phyloP scores from a whole-genome alignment of 352 stramenopile species.

The Phytophthora chlamydospora region DNA sequence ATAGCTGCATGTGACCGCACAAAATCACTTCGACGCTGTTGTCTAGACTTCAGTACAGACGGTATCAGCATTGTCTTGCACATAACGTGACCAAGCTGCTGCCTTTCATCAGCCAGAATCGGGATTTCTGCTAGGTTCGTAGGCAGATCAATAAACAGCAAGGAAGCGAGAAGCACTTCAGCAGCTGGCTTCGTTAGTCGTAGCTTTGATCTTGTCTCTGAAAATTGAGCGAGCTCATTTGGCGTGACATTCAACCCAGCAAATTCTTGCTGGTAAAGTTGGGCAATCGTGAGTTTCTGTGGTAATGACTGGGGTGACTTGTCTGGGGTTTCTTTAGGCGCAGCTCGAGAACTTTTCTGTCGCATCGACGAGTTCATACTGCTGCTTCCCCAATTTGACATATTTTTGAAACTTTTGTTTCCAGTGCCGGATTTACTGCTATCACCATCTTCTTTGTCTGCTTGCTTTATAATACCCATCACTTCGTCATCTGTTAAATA shows the following conservation, averaged over 20 bases:
- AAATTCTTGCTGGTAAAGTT: slow-evolving; percentile 56
- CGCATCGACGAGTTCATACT: slow-evolving; percentile 30
- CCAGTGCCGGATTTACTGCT: not conserved
- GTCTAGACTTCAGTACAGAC: slow-evolving; percentile 47
- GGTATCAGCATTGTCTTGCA: slow-evolving; percentile 52
- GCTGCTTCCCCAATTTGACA: slow-evolving; percentile 26
- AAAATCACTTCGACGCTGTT: slow-evolving; percentile 27
- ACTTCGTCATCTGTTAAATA: slow-evolving; percentile 72
- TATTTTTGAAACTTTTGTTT: slow-evolving; percentile 2
- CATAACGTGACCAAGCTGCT: slow-evolving; percentile 4
- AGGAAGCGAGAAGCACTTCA: slow-evolving; percentile 48
- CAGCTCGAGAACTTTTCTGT: slow-evolving; percentile 15
- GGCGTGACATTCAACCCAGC: slow-evolving; percentile 48
- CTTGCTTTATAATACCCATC: slow-evolving; percentile 9
- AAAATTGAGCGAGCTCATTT: slow-evolving; percentile 39
- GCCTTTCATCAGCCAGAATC: not conserved
- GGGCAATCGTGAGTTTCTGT: slow-evolving; percentile 26
- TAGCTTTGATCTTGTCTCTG: slow-evolving; percentile 46
- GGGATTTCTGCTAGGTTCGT: not conserved
- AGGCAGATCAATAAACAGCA: slow-evolving; percentile 52
- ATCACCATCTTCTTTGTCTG: slow-evolving; percentile 7
- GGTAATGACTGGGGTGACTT: slow-evolving; percentile 7
- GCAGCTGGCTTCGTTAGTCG: slow-evolving; percentile 48
- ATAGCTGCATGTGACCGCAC: slow-evolving; percentile 39
- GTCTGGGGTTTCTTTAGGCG: slow-evolving; percentile 13